These are phyloP conservation scores for Xylaria sp. DNA, from an alignment of 2,329 filamentous ascomycete genomes.

Conservation along the genomic window DNA sequence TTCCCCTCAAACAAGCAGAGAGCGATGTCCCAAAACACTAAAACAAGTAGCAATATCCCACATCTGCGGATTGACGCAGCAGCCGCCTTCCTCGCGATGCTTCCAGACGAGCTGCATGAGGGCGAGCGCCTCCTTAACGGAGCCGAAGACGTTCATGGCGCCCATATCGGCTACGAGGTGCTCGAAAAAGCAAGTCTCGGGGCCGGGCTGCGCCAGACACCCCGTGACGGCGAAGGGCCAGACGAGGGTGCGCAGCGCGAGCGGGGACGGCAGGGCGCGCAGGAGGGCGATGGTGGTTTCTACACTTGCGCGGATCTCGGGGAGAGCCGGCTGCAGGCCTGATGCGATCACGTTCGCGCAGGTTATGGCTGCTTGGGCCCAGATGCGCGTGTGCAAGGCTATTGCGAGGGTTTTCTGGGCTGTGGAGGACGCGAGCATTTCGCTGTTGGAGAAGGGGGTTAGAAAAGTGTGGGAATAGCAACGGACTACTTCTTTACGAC, in stretches of 20 bases:
- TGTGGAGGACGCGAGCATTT: slow-evolving; percentile 31
- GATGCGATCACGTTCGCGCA: slow-evolving; percentile 45
- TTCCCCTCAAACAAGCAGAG: slow-evolving; percentile 37
- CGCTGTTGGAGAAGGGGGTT: slow-evolving; percentile 1
- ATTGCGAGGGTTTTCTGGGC: slow-evolving; percentile 30
- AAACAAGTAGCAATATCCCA: slow-evolving; percentile 47
- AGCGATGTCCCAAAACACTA: slow-evolving; percentile 41
- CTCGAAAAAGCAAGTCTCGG: slow-evolving; percentile 43
- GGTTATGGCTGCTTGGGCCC: slow-evolving; percentile 46
- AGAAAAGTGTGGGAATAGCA: not conserved
- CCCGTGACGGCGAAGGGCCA: slow-evolving; percentile 49
- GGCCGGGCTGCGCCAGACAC: slow-evolving; percentile 42
- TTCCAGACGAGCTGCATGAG: slow-evolving; percentile 45
- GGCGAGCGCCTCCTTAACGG: slow-evolving; percentile 41
- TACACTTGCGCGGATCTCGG: slow-evolving; percentile 41
- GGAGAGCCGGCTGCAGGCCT: slow-evolving; percentile 41
- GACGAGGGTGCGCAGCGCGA: slow-evolving; percentile 44
- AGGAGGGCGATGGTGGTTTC: slow-evolving; percentile 40
- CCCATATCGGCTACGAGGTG: slow-evolving; percentile 42
- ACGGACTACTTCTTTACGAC: not conserved
- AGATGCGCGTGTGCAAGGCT: slow-evolving; percentile 44
- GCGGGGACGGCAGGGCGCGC: slow-evolving; percentile 37
- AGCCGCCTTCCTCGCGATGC: slow-evolving; percentile 25
- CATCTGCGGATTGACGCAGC: slow-evolving; percentile 35
- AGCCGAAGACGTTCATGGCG: slow-evolving; percentile 44